A percentile compares a stretch with the other conserved stretches of the same genome.
phyloP scores from a whole-genome alignment of 2,329 filamentous ascomycete species.

The Pseudogymnoascus sp. region DNA sequence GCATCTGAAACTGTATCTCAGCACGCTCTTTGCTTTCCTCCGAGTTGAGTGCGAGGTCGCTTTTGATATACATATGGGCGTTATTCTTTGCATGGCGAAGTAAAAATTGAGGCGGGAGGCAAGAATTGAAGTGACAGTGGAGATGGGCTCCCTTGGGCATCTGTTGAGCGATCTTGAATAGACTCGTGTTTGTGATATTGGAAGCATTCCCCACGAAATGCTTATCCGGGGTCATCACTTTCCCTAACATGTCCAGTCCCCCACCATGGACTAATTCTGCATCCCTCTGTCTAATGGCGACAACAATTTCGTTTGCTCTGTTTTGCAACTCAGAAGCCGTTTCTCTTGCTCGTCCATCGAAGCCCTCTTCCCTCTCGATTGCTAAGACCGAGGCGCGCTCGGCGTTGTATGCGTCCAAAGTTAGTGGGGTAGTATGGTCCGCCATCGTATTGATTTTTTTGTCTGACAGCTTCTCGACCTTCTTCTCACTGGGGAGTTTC shows the following conservation, averaged over 20 bases:
- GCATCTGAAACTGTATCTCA: conserved; percentile 54
- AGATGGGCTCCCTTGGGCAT: conserved; percentile 67
- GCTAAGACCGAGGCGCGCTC: conserved; percentile 13
- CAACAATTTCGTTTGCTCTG: conserved; percentile 22
- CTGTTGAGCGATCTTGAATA: conserved; percentile 46
- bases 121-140: conserved; percentile 73
- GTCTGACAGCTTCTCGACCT: neutral
- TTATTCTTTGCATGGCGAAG: conserved; percentile 45
- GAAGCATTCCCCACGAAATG: conserved; percentile 50
- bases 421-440: neutral
- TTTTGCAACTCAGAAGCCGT: conserved; percentile 22
- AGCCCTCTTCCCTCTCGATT: conserved; percentile 21
- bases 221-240: conserved; percentile 32
- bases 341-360: conserved; percentile 22
- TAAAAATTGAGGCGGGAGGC: conserved; percentile 51
- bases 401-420: conserved; percentile 8
- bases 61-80: conserved; percentile 61
- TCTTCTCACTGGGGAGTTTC: neutral
- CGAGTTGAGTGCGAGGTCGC: conserved; percentile 41
- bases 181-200: conserved; percentile 44
- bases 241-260: conserved; percentile 10
- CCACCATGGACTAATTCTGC: conserved; percentile 20
- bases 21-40: conserved; percentile 26
- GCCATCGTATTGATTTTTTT: neutral
- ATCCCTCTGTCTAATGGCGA: conserved; percentile 23